Conservation (phyloP, 164 flowering plant genomes). For the Piper betle region DNA sequence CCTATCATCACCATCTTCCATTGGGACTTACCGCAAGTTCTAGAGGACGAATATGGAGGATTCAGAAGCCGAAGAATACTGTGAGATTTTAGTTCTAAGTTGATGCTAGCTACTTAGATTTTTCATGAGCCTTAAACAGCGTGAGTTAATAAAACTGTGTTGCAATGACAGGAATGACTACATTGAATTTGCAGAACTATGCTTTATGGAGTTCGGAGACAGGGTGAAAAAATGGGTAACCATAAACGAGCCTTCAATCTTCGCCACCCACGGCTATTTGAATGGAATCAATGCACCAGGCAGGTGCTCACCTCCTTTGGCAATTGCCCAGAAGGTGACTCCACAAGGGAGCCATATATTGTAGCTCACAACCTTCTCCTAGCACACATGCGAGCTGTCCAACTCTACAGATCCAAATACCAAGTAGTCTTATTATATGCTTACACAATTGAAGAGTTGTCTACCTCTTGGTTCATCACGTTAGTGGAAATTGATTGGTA, state of each 20-base stretch:
- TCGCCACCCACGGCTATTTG: conserved; percentile 17
- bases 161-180: conserved; percentile 18
- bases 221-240: conserved; percentile 24
- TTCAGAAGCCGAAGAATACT: conserved; percentile 17
- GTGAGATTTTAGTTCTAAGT: conserved; percentile 4
- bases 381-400: conserved; percentile 28
- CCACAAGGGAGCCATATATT: conserved; percentile 30
- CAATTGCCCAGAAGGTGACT: conserved; percentile 30
- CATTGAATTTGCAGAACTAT: conserved; percentile 19
- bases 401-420: conserved; percentile 23
- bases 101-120: neutral
- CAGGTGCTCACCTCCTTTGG: conserved; percentile 25
- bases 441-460: no score
- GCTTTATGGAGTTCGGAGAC: conserved; percentile 25
- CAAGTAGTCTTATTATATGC: conserved; percentile 11
- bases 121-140: no score
- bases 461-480: no score
- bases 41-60: conserved; percentile 26
- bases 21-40: conserved; percentile 23
- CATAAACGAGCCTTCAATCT: conserved; percentile 21
- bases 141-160: neutral
- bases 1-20: conserved; percentile 19
- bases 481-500: no score
- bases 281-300: conserved; percentile 12
- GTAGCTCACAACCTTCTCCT: conserved; percentile 32